These are phyloP conservation scores for Ceratobasidium theobromae DNA, from an alignment of 1,284 basidiomycete species.

Conservation along the genomic window DNA sequence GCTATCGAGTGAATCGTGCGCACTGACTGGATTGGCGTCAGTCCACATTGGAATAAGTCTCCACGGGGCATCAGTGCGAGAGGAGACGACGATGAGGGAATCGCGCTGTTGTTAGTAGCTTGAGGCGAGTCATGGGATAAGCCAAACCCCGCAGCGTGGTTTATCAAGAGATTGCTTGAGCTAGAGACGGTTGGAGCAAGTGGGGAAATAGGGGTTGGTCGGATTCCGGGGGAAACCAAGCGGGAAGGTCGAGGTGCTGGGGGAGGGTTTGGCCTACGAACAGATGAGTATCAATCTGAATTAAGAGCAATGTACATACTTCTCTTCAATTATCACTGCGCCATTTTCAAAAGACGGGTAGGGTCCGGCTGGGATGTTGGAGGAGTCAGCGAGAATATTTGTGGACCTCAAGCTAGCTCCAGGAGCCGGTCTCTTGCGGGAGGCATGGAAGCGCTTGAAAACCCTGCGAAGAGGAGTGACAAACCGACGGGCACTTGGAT, in stretches of 20 bases:
- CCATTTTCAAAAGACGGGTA: background rate
- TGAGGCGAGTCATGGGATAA: background rate
- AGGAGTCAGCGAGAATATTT: background rate
- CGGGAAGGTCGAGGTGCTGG: conserved; percentile 31
- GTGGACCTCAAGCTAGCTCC: no score
- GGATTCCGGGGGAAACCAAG: conserved; percentile 29
- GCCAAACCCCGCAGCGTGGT: background rate
- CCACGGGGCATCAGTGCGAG: conserved; percentile 4
- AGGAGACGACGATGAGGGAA: background rate
- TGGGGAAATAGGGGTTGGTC: conserved; percentile 10
- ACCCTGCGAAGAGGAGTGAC: conserved; percentile 12
- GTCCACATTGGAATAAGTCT: conserved; percentile 3
- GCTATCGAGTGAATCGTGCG: background rate
- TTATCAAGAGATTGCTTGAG: conserved; percentile 10
- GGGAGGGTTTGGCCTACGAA: conserved; percentile 12
- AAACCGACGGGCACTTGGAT: background rate
- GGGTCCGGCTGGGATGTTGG: background rate
- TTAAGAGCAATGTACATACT: background rate
- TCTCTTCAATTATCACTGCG: background rate
- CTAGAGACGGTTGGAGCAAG: background rate
- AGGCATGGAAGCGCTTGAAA: conserved; percentile 19
- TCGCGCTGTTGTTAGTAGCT: background rate
- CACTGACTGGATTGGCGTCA: conserved; percentile 16
- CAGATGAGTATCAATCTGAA: background rate
- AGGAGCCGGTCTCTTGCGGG: background rate